Evolutionary conservation across 1,284 basidiomycete genomes (phyloP), one percentile per base, ranked within the genome.

Genomic region (Fomitopsis palustris): DNA sequence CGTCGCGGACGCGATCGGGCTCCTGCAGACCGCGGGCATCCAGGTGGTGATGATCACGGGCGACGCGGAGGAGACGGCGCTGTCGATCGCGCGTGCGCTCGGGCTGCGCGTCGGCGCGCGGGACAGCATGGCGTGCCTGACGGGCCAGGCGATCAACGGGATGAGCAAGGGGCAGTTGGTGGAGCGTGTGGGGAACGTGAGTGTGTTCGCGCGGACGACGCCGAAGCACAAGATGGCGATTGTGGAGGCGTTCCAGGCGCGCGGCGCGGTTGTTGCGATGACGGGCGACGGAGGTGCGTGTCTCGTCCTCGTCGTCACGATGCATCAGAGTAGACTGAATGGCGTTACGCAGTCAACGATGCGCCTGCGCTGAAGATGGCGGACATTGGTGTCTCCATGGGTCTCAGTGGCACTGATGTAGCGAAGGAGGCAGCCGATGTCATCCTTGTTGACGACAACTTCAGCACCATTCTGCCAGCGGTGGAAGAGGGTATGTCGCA

Each of bases 21-120:
- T 90, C 25, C 78, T 98, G 27, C 92, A 95, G 68, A 77, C 80
- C 17, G 95, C 92, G 17, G 93, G 96, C 7, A 91, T 99, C 38
- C 94, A 96, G 69, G 88, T 98, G 14, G 90, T 98, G 43, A 98
- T 99, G 96, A 98, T 98, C 72, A 98, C 96, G 0, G 96, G 96
- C 16, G 96, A 98, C 69, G 88, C 95, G 23, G 93, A 96, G 74
- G 81, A 89, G 59, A 99, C 96, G 0, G 96, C 96, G 1, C 69
- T 94, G 10, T 88, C 93, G 19, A 97, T 98, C 62, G 96, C 95
- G 27, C 81, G 84, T 62, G 83, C 94, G 66, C 82, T 99, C n/a
- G 96, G 96, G n/a, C 77, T 98, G 64, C 78, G 81, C 9, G 79
- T 88, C 23, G 83, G 82, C 17, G 64, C 66, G 63, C 72, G 75